Base-by-base conservation (phyloP, 225 moss, liverwort and hornwort species). In the Physcomitrium patens region DNA sequence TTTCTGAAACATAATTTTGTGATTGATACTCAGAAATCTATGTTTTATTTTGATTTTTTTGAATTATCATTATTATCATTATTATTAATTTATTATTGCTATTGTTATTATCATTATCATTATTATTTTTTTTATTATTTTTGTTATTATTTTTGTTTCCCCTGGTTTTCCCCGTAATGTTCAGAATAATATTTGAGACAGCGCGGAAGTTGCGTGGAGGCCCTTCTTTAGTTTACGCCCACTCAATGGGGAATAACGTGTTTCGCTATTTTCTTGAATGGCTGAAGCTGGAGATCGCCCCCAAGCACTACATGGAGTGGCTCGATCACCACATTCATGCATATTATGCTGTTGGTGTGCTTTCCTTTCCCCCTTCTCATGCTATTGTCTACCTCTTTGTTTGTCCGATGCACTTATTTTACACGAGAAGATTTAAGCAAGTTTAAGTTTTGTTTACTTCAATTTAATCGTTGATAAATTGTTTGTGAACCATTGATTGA, bases 251-350 rank as follows among this genome's bases (percentile, higher is more conserved):
- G 12, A 99, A 95, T 75, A 88, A 95, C 63, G 95, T 99, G 13
- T 99, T 99, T 73, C 93, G 99, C 47, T 99, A 99, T 71, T 99
- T 99, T 74, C 56, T 99, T 56, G 99, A 99, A 72, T 99, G 99
- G 99, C 89, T 99, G 87, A 94, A 92, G 84, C 77, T 90, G 72
- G 91, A 95, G 78, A 90, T 99, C 65, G 91, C 99, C 61, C 95
- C 99, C 1, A 92, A 99, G 79, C 83, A 84, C 47, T 99, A 99
- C 78, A 23, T 85, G 76, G 87, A 86, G 69, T 99, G 99, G 99
- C 85, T 99, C 70, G 99, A 99, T 79, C 87, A 91, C 69, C 99
- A 99, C 75, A 85, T 99, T 77, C 91, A 93, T 67, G 90, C 95
- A 8, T 99, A 89, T 66, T 93, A 83, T 79, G 91, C 99, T 86